These are phyloP conservation scores for Neurospora hispaniola DNA, from an alignment of 495 filamentous ascomycete genomes.

Conservation along the genomic window DNA sequence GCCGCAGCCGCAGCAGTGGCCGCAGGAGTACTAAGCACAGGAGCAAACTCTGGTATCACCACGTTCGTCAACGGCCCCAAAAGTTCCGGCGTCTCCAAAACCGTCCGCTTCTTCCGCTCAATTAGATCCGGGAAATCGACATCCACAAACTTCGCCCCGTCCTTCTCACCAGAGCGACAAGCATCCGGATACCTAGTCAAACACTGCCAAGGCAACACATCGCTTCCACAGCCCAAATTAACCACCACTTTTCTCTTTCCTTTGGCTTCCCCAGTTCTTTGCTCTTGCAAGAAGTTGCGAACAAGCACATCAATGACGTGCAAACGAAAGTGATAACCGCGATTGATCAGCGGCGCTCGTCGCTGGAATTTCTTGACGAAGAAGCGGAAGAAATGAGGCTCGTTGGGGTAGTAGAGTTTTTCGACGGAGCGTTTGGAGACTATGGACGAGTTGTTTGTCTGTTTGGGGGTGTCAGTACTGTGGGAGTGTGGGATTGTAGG, in stretches of 20 bases:
- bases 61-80: constrained; percentile 17
- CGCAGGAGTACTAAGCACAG: background rate
- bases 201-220: constrained; percentile 83
- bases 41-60: background rate
- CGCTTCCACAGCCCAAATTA: constrained; percentile 65
- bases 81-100: constrained; percentile 50
- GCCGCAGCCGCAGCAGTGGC: background rate
- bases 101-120: constrained; percentile 55
- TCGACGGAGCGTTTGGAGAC: constrained; percentile 85
- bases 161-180: constrained; percentile 19
- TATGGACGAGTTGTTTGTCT: constrained; percentile 88
- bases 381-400: constrained; percentile 73
- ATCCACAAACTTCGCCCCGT: constrained; percentile 60
- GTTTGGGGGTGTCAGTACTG: background rate
- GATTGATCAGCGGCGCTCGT: constrained; percentile 73
- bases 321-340: constrained; percentile 81
- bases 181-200: constrained; percentile 48
- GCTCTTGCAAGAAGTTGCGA: constrained; percentile 53
- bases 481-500: background rate
- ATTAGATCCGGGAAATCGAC: constrained; percentile 82
- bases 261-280: constrained; percentile 15
- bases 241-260: constrained; percentile 60
- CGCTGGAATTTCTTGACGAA: constrained; percentile 79
- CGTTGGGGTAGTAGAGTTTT: constrained; percentile 60
- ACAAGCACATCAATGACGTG: constrained; percentile 66